Percentiles rank a stretch among this genome's conserved stretches.
phyloP scores from a whole-genome alignment of 2,329 filamentous ascomycete genomes.

The Claviceps purpurea region DNA sequence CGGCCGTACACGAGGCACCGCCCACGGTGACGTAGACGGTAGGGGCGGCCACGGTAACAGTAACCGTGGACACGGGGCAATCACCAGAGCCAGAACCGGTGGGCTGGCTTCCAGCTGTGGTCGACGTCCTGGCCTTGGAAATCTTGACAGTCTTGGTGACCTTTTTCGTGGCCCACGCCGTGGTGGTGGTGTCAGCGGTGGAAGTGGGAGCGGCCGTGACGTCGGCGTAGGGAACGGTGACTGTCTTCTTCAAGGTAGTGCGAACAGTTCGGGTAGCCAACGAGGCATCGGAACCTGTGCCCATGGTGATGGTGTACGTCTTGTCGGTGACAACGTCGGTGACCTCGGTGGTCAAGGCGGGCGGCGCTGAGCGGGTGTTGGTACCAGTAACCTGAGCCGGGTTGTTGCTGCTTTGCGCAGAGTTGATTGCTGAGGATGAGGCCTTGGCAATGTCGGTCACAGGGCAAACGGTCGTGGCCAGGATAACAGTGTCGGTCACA shows the following conservation, averaged over 20 bases:
- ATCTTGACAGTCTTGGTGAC: constrained; percentile 21
- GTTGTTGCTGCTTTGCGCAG: not conserved
- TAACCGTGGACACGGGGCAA: constrained; percentile 12
- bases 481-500: constrained; percentile 23
- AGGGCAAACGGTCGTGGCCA: constrained; percentile 32
- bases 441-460: constrained; percentile 27
- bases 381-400: constrained; percentile 13
- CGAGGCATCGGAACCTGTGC: constrained; percentile 16
- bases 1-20: constrained; percentile 12
- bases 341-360: constrained; percentile 16
- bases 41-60: constrained; percentile 15
- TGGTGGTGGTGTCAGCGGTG: constrained; percentile 20
- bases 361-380: not conserved
- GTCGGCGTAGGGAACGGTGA: constrained; percentile 16
- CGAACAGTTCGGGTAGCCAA: constrained; percentile 30
- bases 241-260: constrained; percentile 27
- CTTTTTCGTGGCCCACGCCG: constrained; percentile 24
- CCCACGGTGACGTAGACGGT: constrained; percentile 24
- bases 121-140: constrained; percentile 12
- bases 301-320: constrained; percentile 22
- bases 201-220: constrained; percentile 6
- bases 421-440: constrained; percentile 15
- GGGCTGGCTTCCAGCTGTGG: constrained; percentile 10
- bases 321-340: constrained; percentile 19
- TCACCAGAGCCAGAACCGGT: constrained; percentile 7